Evolutionary conservation across 768 basidiomycete species (phyloP), one percentile per base, ranked within the genome.

Genomic region (Sporobolomyces roseus): DNA sequence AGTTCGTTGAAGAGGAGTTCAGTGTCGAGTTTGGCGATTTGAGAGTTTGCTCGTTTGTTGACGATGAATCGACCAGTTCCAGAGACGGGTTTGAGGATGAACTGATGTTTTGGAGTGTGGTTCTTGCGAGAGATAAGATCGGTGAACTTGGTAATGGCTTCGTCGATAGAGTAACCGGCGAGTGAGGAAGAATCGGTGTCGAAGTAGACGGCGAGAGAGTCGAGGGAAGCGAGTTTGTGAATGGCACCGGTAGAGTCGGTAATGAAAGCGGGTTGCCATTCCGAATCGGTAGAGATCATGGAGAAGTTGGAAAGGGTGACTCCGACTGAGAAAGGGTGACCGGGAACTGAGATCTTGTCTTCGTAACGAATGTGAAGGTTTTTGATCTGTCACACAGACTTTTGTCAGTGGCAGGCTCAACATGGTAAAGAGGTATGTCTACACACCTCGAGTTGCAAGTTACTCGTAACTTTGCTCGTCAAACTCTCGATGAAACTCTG

Each of bases 291-390:
- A 3, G 96, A 98, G 29, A 87, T 85, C 29, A 91, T 90, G 16
- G 88, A 86, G 78, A 98, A 97, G 25, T 86, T 85, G 5, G 88
- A 86, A 35, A 99, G 81, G 1, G 96, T 98, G 45, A 92, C 75
- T 52, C 96, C 96, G 36, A 87, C 88, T 10, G 93, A 88, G 76
- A 99, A 98, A 23, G 93, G 93, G 78, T 96, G 93, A 89, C 97
- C 91, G 35, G 93, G 93, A 32, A 93, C 91, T 74, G 91, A 96
- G 74, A 92, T 78, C 56, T 87, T 88, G 80, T 99, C 96, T 79
- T 99, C 96, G 75, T 97, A 99, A 60, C 96, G 88, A 52, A 98
- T 80, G 78, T 99, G 96, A 50, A 99, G 91, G 74, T 96, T 94
- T 80, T 66, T 63, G 58, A 77, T 61, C 67, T 75, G 63, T 21